phyloP scores from a whole-genome alignment of 2,329 filamentous ascomycete genomes.

The Aspergillus aculeatus region DNA sequence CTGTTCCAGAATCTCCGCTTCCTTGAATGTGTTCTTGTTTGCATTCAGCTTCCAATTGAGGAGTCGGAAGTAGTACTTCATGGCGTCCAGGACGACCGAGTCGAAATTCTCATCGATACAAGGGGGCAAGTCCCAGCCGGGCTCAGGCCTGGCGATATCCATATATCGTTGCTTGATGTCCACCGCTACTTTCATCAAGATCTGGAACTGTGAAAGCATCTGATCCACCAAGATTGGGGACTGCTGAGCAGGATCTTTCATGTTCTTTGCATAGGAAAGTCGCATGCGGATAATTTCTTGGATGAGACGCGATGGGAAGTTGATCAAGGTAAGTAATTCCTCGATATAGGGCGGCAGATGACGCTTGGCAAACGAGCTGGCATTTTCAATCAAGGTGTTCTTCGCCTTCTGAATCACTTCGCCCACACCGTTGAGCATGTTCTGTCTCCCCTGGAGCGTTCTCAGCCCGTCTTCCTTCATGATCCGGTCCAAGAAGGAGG shows the following conservation, averaged over 20 bases:
- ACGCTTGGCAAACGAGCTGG: conserved; percentile 77
- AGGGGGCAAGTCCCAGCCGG: conserved; percentile 91
- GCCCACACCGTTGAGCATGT: conserved; percentile 81
- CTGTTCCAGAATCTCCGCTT: conserved; percentile 93
- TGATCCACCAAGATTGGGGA: conserved; percentile 94
- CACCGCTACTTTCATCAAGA: conserved; percentile 85
- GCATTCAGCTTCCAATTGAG: conserved; percentile 95
- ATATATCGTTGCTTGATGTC: conserved; percentile 89
- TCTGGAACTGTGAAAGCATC: conserved; percentile 96
- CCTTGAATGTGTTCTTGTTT: conserved; percentile 99
- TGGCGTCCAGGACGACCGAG: conserved; percentile 80
- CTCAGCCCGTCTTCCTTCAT: conserved; percentile 94
- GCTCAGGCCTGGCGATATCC: conserved; percentile 77
- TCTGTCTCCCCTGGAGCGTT: conserved; percentile 77
- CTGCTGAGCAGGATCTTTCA: conserved; percentile 91
- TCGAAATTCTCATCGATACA: conserved; percentile 98
- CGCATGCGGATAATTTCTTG: conserved; percentile 95
- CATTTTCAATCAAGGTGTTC: conserved; percentile 81
- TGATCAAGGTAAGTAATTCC: conserved; percentile 91
- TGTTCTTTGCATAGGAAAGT: conserved; percentile 86
- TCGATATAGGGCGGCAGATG: conserved; percentile 96
- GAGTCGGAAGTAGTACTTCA: conserved; percentile 99
- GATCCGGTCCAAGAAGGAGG: conserved; percentile 89
- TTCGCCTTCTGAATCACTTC: conserved; percentile 92
- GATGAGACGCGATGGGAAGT: conserved; percentile 91